Base-by-base conservation (phyloP, 169 alveolate genomes). In the Plasmodium chabaudi region DNA sequence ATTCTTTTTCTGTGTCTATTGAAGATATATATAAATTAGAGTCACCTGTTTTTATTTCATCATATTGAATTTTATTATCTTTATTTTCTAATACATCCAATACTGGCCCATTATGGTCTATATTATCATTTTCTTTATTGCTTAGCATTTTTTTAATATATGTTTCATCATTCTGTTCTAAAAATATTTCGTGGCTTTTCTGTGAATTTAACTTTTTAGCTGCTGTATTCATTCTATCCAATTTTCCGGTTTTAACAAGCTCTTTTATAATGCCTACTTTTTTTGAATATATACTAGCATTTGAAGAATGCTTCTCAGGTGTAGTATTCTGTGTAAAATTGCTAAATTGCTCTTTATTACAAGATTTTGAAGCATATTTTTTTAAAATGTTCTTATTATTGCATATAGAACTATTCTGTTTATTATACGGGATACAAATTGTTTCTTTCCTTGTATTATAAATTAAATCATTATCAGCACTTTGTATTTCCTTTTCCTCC, bases 151-250 rank as follows among this genome's bases (percentile, higher is more conserved):
- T 19, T 44, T 23, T 72, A 15, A 61, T 56, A 13, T 19, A 13
- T 61, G 56, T 46, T 56, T 61, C 34, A 49, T 49, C 15, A 39
- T 72, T 63, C 10, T 44, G 12, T 19, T 21, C 55, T 72, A 72
- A 39, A 34, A 4, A n/a, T 57, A 9, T 55, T 46, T 71, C 15
- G 64, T 53, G 27, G 2, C 49, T 71, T 69, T 69, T 69, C 34
- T 71, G 49, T 39, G 27, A 0, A 27, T 51, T 71, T 42, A 47
- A 1, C 46, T 19, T 71, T 53, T 53, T 51, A 17, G 13, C 59
- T 27, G 39, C 17, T 51, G 5, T 57, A 21, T 51, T 59, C 9
- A 15, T 34, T 34, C 27, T 51, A 39, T 44, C 9, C 17, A 10
- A 60, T 5, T 23, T 47, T 17, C 69, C 68, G 17, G 12, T 46